A percentile compares a stretch with the other conserved stretches of the same genome.
Evolutionary conservation across 768 basidiomycete genomes (phyloP).

Genomic region (Tricholoma matsutake): DNA sequence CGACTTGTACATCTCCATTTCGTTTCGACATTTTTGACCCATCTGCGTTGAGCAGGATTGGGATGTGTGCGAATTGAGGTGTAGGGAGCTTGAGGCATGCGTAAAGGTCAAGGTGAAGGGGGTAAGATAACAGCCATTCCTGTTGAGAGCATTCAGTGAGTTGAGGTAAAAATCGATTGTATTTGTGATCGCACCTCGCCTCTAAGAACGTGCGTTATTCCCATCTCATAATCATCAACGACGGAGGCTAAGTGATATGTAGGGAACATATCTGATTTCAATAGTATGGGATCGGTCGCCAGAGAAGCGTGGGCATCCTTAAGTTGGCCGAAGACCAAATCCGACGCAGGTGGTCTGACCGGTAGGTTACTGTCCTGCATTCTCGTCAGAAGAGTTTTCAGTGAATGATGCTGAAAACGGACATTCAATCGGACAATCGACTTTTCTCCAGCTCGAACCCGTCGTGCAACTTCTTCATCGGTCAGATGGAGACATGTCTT

Average conservation of each 20-base stretch:
- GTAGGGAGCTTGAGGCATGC: conserved; percentile 64
- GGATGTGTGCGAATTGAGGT: conserved; percentile 89
- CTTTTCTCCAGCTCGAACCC: conserved; percentile 71
- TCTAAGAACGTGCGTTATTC: conserved; percentile 90
- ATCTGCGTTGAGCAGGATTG: conserved; percentile 84
- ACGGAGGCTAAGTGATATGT: conserved; percentile 97
- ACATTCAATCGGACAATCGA: conserved; percentile 89
- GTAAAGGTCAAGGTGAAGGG: conserved; percentile 89
- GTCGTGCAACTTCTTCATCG: conserved; percentile 79
- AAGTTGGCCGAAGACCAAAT: conserved; percentile 74
- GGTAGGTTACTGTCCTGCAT: conserved; percentile 59
- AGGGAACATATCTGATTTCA: conserved; percentile 91
- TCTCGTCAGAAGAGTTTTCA: background rate
- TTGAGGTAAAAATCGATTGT: background rate
- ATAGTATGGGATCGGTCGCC: conserved; percentile 85
- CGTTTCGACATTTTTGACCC: conserved; percentile 95
- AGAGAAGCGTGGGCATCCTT: conserved; percentile 75
- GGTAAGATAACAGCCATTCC: conserved; percentile 96
- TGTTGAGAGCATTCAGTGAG: conserved; percentile 25
- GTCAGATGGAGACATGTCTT: conserved; percentile 83
- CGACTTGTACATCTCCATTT: conserved; percentile 82
- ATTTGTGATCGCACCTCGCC: conserved; percentile 66
- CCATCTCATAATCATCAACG: conserved; percentile 95
- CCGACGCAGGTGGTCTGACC: conserved; percentile 44
- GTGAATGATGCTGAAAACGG: conserved; percentile 18